Evolutionary conservation across 1,284 basidiomycete species (phyloP).

Genomic region (Cryptococcus jaspeensis): DNA sequence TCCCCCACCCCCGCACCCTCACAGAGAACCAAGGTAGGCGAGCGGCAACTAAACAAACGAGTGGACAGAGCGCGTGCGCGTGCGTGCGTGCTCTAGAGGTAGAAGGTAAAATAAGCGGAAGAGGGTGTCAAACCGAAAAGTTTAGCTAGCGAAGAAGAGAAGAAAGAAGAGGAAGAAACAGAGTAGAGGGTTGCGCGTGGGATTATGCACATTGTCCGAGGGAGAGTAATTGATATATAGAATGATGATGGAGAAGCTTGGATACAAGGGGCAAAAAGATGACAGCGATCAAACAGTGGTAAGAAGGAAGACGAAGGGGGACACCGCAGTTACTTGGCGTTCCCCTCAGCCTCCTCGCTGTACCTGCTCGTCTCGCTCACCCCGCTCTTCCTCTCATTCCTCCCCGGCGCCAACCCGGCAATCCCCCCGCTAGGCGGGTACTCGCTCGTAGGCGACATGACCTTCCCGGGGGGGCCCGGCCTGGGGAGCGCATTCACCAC

Average conservation of each 20-base stretch:
- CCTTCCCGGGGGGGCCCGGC: constrained; percentile 24
- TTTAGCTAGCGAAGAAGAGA: background rate
- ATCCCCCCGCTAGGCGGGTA: constrained; percentile 2
- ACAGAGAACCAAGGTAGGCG: too few species aligned
- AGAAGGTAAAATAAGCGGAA: background rate
- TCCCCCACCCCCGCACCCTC: too few species aligned
- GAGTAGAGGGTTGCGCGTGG: background rate
- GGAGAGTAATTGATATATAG: background rate
- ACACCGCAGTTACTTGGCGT: constrained; percentile 7
- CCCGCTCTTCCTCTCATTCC: constrained; percentile 9
- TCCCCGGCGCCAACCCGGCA: constrained; percentile 3
- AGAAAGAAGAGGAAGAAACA: background rate
- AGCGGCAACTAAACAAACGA: too few species aligned
- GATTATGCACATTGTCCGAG: background rate
- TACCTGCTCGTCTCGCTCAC: constrained; percentile 17
- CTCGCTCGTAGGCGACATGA: constrained; percentile 13
- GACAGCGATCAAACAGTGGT: background rate
- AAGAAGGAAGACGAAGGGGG: too few species aligned
- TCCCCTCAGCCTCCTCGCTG: constrained; percentile 9
- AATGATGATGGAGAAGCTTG: too few species aligned
- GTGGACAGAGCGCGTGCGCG: too few species aligned
- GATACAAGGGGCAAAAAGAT: background rate
- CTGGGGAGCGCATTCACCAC: constrained; percentile 35
- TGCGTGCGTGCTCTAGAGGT: too few species aligned
- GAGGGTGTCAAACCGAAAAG: constrained; percentile 2